phyloP scores from a whole-genome alignment of 2,329 filamentous ascomycete species.

The Elsinoe arachidis region DNA sequence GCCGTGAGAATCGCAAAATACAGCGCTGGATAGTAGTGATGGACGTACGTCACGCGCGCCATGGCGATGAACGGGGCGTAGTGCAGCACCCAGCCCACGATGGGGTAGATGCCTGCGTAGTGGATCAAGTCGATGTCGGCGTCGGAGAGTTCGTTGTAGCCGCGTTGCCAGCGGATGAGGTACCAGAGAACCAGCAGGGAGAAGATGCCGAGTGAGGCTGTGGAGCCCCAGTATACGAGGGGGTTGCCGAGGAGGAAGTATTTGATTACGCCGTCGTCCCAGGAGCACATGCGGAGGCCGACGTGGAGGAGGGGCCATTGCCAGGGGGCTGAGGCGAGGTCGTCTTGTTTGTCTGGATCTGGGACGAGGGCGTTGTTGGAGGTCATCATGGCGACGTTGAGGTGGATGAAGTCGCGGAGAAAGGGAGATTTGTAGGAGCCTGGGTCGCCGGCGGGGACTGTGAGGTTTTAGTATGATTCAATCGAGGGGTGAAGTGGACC shows the following conservation, averaged over 20 bases:
- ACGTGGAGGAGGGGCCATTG: slow-evolving; percentile 96
- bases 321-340: slow-evolving; percentile 94
- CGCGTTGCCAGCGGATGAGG: slow-evolving; percentile 88
- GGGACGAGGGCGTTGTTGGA: slow-evolving; percentile 98
- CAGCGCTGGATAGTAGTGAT: slow-evolving; percentile 97
- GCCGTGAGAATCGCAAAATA: slow-evolving; percentile 91
- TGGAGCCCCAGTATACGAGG: slow-evolving; percentile 90
- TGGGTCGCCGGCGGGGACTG: slow-evolving; percentile 80
- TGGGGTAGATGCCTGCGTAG: slow-evolving; percentile 83
- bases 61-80: slow-evolving; percentile 94
- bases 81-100: slow-evolving; percentile 91
- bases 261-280: slow-evolving; percentile 92
- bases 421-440: slow-evolving; percentile 95
- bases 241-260: slow-evolving; percentile 98
- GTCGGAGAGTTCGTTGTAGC: slow-evolving; percentile 72
- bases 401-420: slow-evolving; percentile 91
- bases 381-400: slow-evolving; percentile 99
- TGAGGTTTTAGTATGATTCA: background rate
- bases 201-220: slow-evolving; percentile 65
- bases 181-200: slow-evolving; percentile 72
- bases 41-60: slow-evolving; percentile 97
- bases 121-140: slow-evolving; percentile 87
- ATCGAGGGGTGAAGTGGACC: slow-evolving; percentile 32
- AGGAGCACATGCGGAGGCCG: slow-evolving; percentile 95
- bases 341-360: slow-evolving; percentile 97